A percentile compares a stretch with the other conserved stretches of the same genome.
These are phyloP conservation scores for Malus asiatica DNA, from an alignment of 306 rosid species.

Conservation along the genomic window DNA sequence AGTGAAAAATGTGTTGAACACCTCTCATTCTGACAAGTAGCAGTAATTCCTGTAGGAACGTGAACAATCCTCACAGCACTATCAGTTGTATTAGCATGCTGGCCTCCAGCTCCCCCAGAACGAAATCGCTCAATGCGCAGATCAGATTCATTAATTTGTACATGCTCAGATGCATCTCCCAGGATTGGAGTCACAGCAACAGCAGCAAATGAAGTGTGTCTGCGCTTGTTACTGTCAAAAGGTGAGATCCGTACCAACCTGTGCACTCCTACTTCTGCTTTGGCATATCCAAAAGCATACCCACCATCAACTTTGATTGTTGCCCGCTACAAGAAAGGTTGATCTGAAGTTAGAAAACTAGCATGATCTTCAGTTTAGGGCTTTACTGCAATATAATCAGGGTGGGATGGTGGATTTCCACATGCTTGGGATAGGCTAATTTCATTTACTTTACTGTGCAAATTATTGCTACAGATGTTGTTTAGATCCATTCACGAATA, in stretches of 20 bases:
- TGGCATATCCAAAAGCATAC: conserved; percentile 94
- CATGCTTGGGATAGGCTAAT: not conserved
- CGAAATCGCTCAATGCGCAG: conserved; percentile 88
- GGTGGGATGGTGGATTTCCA: not conserved
- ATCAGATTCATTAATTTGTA: conserved; percentile 88
- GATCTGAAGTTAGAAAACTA: conserved; percentile 22
- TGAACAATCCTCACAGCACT: conserved; percentile 91
- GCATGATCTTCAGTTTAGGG: not conserved
- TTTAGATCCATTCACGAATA: not conserved
- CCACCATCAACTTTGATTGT: conserved; percentile 93
- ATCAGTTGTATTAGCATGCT: conserved; percentile 85
- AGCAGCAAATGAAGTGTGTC: conserved; percentile 97
- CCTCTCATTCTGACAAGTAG: conserved; percentile 98
- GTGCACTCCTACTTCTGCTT: conserved; percentile 97
- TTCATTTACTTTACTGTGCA: not conserved
- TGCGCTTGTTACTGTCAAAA: conserved; percentile 81
- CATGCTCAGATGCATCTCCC: conserved; percentile 57
- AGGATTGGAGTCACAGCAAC: conserved; percentile 90
- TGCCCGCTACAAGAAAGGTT: conserved; percentile 63
- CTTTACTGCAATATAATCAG: not conserved
- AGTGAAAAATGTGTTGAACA: conserved; percentile 10
- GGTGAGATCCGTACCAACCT: conserved; percentile 94
- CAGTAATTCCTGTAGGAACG: conserved; percentile 85
- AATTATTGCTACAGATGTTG: not conserved
- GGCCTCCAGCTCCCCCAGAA: conserved; percentile 94